Conservation (phyloP, 129 eudicot species). For the Flaveria brownii region DNA sequence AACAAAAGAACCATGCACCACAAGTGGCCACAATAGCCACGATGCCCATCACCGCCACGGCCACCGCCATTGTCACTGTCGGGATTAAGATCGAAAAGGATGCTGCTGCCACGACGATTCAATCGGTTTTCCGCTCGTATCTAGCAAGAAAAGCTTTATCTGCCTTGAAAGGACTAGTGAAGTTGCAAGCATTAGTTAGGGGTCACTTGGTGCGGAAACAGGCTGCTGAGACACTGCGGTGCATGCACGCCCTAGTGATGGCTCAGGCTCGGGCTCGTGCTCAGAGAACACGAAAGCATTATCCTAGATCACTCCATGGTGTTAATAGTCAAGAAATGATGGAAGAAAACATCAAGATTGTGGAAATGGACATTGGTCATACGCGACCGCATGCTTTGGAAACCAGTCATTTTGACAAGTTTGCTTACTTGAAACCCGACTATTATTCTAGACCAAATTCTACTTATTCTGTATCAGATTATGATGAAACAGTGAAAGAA, state of each 20-base stretch:
- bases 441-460: conserved; percentile 41
- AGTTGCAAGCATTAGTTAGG: conserved; percentile 85
- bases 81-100: conserved; percentile 17
- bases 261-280: conserved; percentile 83
- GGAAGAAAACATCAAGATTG: conserved; percentile 83
- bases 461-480: conserved; percentile 47
- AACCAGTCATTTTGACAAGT: conserved; percentile 48
- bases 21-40: conserved; percentile 49
- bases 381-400: conserved; percentile 50
- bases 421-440: conserved; percentile 51
- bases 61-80: not conserved
- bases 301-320: conserved; percentile 25
- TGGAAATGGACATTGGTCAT: conserved; percentile 73
- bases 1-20: conserved; percentile 42
- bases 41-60: conserved; percentile 20
- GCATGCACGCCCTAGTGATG: conserved; percentile 77
- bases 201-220: conserved; percentile 87
- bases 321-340: conserved; percentile 37
- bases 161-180: conserved; percentile 83
- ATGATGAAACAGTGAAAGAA: conserved; percentile 51
- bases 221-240: conserved; percentile 71
- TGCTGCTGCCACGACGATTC: conserved; percentile 65
- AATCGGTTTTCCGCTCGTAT: conserved; percentile 68
- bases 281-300: conserved; percentile 46
- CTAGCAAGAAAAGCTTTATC: conserved; percentile 88